Evolutionary conservation across 345 rosid genomes (phyloP), one percentile per base, ranked within the genome.

Genomic region (Triadica sebifera): DNA sequence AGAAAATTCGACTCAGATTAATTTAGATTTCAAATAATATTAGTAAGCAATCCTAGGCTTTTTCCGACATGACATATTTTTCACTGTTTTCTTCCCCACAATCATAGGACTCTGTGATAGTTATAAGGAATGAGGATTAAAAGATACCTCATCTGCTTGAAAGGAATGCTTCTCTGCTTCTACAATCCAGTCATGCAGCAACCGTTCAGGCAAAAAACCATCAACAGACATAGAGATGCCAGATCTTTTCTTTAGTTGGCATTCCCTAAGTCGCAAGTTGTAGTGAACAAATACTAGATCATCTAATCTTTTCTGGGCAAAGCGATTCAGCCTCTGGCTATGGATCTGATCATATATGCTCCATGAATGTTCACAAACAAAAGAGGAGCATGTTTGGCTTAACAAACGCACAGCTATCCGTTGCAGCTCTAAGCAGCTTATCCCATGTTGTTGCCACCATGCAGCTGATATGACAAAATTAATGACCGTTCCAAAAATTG

Each of bases 381-480:
- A 77, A 19, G 80, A 80, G 69, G 86, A 82, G 46, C 74, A 58
- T 25, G 74, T 71, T 57, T 69, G 98, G 84, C 98, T 94, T 74
- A 94, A 83, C 81, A 94, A 86, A 71, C 93, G 86, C 70, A 92
- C 80, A 17, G 97, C 98, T 45, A 94, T 89, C 69, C 86, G 84
- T 74, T 89, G 98, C 47, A 94, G 92, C 75, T 94, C 95, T 78
- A 86, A 85, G 89, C 97, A 91, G 80, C 91, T 84, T 82, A 81
- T 89, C 74, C 93, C 93, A 67, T 89, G 93, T 58, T 86, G 91
- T 78, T 86, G 93, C 93, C 98, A 93, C 98, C 98, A 93, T 37
- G 90, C 86, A 6, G 96, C 90, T 90, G 77, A 74, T 34, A 71
- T 59, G 53, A 78, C 24, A 43, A 17, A 0, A 65, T 50, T 29